A percentile compares a stretch with the other conserved stretches of the same genome.
phyloP scores from a whole-genome alignment of 1,139 yeast genomes.

The Nakaseomyces kungkrabaensis region DNA sequence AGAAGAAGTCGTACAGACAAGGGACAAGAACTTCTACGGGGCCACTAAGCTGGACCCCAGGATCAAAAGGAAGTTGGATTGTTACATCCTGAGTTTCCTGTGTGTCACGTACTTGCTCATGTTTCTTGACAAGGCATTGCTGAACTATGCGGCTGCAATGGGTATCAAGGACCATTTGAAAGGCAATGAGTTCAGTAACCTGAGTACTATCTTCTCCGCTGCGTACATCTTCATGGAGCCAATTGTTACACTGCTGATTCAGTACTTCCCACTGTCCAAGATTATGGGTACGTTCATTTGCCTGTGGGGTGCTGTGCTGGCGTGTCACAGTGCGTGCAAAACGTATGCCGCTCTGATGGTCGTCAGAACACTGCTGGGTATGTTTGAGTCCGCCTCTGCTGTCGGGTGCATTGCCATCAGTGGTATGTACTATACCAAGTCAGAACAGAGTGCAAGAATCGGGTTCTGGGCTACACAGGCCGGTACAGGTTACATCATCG shows the following conservation, averaged over 20 bases:
- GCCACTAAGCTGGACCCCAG: conserved; percentile 19
- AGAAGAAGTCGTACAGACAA: conserved; percentile 3
- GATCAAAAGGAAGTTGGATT: conserved; percentile 35
- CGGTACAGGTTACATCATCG: conserved; percentile 46
- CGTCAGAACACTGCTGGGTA: conserved; percentile 44
- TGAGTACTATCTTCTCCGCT: conserved; percentile 50
- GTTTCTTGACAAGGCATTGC: conserved; percentile 41
- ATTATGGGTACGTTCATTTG: conserved; percentile 37
- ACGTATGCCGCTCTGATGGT: conserved; percentile 42
- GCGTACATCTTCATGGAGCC: conserved; percentile 47
- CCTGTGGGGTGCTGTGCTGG: conserved; percentile 43
- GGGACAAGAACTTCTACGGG: conserved; percentile 16
- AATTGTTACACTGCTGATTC: conserved; percentile 42
- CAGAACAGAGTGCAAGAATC: conserved; percentile 45
- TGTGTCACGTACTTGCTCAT: conserved; percentile 41
- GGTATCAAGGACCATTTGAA: conserved; percentile 39
- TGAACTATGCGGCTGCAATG: conserved; percentile 42
- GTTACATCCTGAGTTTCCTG: conserved; percentile 35
- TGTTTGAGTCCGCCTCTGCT: conserved; percentile 46
- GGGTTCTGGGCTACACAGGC: conserved; percentile 37
- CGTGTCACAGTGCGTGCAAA: conserved; percentile 42
- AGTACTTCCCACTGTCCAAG: conserved; percentile 46
- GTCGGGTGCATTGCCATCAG: conserved; percentile 53
- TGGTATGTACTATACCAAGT: conserved; percentile 43
- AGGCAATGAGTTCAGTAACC: conserved; percentile 40